Conservation (phyloP, 441 rosid genomes). For the Geranium incanum region DNA sequence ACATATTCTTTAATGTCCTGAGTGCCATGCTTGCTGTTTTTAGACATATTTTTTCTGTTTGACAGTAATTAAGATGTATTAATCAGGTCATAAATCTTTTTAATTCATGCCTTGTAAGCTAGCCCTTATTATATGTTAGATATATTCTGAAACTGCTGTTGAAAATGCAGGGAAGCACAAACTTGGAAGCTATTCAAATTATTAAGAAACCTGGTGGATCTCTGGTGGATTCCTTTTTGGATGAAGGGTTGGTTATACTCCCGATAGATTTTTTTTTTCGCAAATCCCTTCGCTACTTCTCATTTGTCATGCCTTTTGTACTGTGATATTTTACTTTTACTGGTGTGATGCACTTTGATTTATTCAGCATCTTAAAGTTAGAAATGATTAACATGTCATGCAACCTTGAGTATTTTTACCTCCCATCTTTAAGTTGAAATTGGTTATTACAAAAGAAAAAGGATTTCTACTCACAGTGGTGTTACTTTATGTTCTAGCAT, state of each 20-base stretch:
- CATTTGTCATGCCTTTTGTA: background rate
- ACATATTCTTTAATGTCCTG: too few relatives aligned
- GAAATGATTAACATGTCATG: background rate
- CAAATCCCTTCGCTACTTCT: background rate
- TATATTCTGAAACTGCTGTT: background rate
- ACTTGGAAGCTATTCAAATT: conserved; percentile 83
- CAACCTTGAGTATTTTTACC: background rate
- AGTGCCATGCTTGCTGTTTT: too few relatives aligned
- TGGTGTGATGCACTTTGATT: background rate
- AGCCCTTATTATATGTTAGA: too few relatives aligned
- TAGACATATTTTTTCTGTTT: too few relatives aligned
- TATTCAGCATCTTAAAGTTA: background rate
- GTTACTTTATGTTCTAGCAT: background rate
- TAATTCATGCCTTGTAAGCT: background rate
- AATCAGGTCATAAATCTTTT: background rate
- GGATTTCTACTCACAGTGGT: background rate
- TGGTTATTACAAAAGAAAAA: background rate
- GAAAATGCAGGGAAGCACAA: conserved; percentile 72
- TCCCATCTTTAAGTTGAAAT: background rate
- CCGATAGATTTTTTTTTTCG: background rate
- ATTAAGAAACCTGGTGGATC: conserved; percentile 96
- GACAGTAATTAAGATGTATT: background rate
- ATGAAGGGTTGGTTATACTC: conserved; percentile 60
- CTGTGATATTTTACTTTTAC: background rate
- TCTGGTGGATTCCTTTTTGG: conserved; percentile 77